phyloP scores from a whole-genome alignment of 2,329 filamentous ascomycete genomes.

The Microascus cirrosus region DNA sequence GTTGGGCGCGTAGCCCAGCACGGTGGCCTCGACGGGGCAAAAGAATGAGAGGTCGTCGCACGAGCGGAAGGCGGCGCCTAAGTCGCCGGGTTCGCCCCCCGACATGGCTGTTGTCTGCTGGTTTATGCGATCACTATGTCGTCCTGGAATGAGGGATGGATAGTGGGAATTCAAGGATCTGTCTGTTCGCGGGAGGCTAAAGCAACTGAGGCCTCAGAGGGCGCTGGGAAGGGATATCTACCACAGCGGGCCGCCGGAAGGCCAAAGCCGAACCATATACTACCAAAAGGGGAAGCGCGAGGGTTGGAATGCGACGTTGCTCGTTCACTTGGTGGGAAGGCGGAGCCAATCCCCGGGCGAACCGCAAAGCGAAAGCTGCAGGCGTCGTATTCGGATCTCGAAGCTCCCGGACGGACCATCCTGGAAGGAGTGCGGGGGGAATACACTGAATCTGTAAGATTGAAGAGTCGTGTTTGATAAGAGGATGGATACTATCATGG shows the following conservation, averaged over 20 bases:
- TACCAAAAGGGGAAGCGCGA: not conserved
- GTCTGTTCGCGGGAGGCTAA: not conserved
- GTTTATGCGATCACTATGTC: not conserved
- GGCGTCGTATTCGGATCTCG: not conserved
- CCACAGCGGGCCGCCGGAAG: not conserved
- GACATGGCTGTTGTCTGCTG: not conserved
- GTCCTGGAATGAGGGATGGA: not conserved
- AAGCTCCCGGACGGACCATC: not conserved
- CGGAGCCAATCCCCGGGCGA: not conserved
- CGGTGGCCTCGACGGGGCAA: constrained; percentile 41
- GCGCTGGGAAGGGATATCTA: not conserved
- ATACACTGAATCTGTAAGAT: not conserved
- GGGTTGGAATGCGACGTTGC: not conserved
- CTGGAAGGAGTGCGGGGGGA: not conserved
- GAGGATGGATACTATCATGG: too few relatives aligned
- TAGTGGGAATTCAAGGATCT: not conserved
- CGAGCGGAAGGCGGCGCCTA: not conserved
- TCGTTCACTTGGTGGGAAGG: not conserved
- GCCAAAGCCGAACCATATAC: not conserved
- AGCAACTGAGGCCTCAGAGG: not conserved
- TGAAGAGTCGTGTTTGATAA: too few relatives aligned
- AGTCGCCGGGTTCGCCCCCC: not conserved
- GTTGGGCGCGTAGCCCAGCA: constrained; percentile 46
- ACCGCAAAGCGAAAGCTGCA: not conserved
- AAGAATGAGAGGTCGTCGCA: constrained; percentile 18